Evolutionary conservation across 106 monocot genomes (phyloP), one percentile per base, ranked within the genome.

Genomic region (Acorus calamus): DNA sequence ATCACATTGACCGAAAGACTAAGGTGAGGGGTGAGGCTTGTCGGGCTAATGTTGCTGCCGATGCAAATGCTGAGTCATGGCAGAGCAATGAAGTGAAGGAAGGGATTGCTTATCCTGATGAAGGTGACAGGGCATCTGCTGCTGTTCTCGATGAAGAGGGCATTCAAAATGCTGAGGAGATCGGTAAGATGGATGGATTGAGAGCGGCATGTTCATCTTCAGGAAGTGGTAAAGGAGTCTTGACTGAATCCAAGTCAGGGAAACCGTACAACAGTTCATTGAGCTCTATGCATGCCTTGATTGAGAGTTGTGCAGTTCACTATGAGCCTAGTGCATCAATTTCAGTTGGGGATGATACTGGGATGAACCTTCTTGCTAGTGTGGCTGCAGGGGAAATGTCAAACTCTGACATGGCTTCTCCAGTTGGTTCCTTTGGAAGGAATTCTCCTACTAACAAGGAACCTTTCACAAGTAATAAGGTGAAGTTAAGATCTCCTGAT

Each of bases 321-420:
- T 76, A 82, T 65, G 90, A 86, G 69, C 60, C 74, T 50, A 75
- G 67, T 55, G 68, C 68, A 60, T 55, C 77, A 53, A 57, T 78
- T 59, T 70, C 72, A 8, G 80, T 53, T 55, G 90, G 80, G 5
- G 91, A 86, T 69, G 81, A 91, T 81, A 69, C 73, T 46, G 91
- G 86, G 14, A 91, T 84, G 79, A 84, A 84, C 77, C 59, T 87
- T 59, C 87, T 86, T 62, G 84, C 92, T 7, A 87, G 76, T 80
- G 91, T 91, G n/a, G 89, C 89, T 73, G 69, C 86, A 49, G 87
- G 82, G 46, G 84, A 92, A 69, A 86, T 84, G 43, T 67, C 79
- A 11, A 83, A 78, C 59, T 79, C 83, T 69, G 79, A 78, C 7
- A 61, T 76, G 51, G 69, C 60, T 74, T 75, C 85, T 4, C 74